Evolutionary conservation across 2,329 filamentous ascomycete species (phyloP), one percentile per base, ranked within the genome.

Genomic region (Sporothrix luriei): DNA sequence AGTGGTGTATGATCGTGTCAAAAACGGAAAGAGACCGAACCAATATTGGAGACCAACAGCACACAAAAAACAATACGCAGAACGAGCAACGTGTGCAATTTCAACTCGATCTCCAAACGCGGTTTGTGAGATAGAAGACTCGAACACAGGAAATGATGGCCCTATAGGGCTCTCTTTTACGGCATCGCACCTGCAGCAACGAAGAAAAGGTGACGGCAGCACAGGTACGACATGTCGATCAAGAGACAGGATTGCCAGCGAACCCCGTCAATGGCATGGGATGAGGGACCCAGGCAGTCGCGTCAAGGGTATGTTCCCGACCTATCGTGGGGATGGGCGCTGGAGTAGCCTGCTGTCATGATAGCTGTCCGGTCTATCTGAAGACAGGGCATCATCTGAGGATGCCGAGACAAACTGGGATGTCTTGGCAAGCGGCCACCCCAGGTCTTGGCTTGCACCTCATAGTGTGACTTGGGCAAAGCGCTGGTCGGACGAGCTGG

Each of bases 151-250:
- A 29, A 29, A 29, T 29, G 29, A 29, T 29, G 29, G 29, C 9
- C 33, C 4, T 9, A 33, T 33, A 6, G 7, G 33, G 7, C 33
- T 33, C 1, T 33, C 6, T 33, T 33, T 33, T 9, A 33, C 33
- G 0, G 33, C 6, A 7, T 5, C 33, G 9, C 33, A 33, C 9
- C 33, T 33, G 33, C 6, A 33, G 33, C 33, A 43, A 10, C 7
- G 48, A 21, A 49, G 2, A 43, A 24, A 33, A 43, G 33, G 4
- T 13, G 13, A 11, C 26, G 21, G 40, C 21, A 46, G n/a, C 21
- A 62, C 21, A 62, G 38, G 38, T 1, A 62, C 38, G 14, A 62
- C n/a, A 26, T 26, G 13, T 62, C 21, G 57, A 46, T 62, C 57
- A 29, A 46, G 21, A 19, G 5, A 62, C n/a, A 46, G 13, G 6